Percentiles rank a stretch among this genome's conserved stretches.
phyloP scores from a whole-genome alignment of 805 yeast species.

The Isabelozyma pseudorhagii region DNA sequence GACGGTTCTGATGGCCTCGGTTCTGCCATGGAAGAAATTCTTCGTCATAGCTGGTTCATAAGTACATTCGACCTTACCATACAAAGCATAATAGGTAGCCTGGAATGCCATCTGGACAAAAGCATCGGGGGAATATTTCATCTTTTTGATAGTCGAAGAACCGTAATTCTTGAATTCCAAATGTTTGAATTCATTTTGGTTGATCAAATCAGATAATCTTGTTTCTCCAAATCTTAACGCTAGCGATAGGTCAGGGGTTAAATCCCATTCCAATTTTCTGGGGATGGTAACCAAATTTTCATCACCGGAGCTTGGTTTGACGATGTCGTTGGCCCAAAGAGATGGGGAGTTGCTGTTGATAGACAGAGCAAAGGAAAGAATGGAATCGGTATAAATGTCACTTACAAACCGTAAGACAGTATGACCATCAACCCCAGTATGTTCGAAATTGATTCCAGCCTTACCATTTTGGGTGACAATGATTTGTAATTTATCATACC shows the following conservation, averaged over 20 bases:
- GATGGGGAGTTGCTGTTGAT: conserved; percentile 76
- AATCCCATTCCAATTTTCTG: conserved; percentile 83
- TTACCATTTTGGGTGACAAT: conserved; percentile 85
- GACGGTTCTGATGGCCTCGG: conserved; percentile 88
- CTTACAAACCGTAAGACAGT: conserved; percentile 85
- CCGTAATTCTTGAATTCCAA: conserved; percentile 75
- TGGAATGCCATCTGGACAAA: conserved; percentile 92
- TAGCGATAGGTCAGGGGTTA: conserved; percentile 70
- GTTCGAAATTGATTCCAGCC: conserved; percentile 92
- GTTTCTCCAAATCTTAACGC: conserved; percentile 90
- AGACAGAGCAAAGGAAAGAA: conserved; percentile 77
- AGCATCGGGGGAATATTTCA: conserved; percentile 92
- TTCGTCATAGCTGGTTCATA: conserved; percentile 98
- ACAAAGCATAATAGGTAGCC: conserved; percentile 85
- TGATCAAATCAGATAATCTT: conserved; percentile 77
- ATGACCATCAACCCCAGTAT: conserved; percentile 95
- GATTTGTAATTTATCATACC: conserved; percentile 91
- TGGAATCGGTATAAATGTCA: conserved; percentile 89
- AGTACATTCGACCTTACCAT: conserved; percentile 90
- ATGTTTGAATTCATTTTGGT: conserved; percentile 83
- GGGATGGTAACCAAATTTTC: conserved; percentile 59
- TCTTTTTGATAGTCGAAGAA: conserved; percentile 70
- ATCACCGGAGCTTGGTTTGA: conserved; percentile 18
- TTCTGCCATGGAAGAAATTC: conserved; percentile 80
- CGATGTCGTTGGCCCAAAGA: conserved; percentile 49